Evolutionary conservation across 176 grass and related monocot species (phyloP).

Genomic region (Bonia amplexicaulis): DNA sequence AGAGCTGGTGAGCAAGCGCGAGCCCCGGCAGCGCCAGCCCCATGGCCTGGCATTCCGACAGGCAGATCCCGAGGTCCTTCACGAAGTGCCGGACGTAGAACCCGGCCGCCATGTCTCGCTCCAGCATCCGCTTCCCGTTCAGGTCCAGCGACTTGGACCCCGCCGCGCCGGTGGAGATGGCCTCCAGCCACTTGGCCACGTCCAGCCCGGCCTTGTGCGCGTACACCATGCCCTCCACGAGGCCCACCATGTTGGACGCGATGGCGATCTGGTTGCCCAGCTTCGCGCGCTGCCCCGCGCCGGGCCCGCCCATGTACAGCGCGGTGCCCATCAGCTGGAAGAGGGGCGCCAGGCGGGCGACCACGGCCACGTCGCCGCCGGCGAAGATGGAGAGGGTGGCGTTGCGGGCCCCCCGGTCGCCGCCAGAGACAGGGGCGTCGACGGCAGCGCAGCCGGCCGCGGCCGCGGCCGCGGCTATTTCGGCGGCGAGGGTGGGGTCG

Average conservation of each 20-base stretch:
- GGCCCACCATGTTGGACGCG: constrained; percentile 91
- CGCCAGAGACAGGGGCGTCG: constrained; percentile 78
- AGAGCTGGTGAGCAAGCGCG: constrained; percentile 78
- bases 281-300: constrained; percentile 76
- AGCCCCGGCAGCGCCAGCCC: constrained; percentile 87
- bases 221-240: constrained; percentile 92
- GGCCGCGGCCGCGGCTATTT: constrained; percentile 51
- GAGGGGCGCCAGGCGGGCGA: constrained; percentile 54
- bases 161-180: constrained; percentile 85
- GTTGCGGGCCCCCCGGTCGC: constrained; percentile 71
- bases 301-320: constrained; percentile 76
- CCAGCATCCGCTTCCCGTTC: constrained; percentile 79
- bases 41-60: constrained; percentile 92
- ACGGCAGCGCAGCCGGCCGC: constrained; percentile 39
- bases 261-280: constrained; percentile 94
- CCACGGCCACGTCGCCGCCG: constrained; percentile 52
- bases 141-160: constrained; percentile 81
- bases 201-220: constrained; percentile 92
- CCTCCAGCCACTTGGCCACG: constrained; percentile 84
- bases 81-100: constrained; percentile 95
- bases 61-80: constrained; percentile 92
- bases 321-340: constrained; percentile 85
- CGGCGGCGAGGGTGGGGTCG: constrained; percentile 70
- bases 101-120: constrained; percentile 82
- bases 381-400: constrained; percentile 82